A percentile compares a stretch with the other conserved stretches of the same genome.
Conservation (phyloP, 345 rosid genomes). For the Heritiera fomes region DNA sequence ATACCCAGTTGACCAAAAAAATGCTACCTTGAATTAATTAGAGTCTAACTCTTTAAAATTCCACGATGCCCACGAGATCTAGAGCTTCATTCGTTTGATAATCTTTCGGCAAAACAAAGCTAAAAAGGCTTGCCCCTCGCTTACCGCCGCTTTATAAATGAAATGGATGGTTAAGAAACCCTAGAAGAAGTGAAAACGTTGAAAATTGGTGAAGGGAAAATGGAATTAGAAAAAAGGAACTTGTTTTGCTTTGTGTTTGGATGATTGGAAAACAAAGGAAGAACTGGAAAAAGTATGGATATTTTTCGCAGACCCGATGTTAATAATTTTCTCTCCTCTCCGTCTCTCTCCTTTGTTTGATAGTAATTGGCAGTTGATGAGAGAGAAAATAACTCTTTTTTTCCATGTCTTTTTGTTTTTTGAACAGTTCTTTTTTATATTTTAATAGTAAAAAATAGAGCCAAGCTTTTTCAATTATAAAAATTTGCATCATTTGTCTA, state of each 20-base stretch:
- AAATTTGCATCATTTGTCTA: neutral
- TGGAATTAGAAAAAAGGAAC: neutral
- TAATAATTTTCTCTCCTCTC: neutral
- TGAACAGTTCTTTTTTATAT: too few species aligned
- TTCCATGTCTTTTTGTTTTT: neutral
- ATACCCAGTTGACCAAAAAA: slow-evolving; percentile 14
- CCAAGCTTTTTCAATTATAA: too few species aligned
- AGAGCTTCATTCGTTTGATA: neutral
- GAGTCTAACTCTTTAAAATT: slow-evolving; percentile 3
- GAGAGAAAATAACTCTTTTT: neutral
- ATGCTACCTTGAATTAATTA: slow-evolving; percentile 5
- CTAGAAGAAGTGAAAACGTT: neutral
- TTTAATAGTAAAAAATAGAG: too few species aligned
- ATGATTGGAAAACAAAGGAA: slow-evolving; percentile 11
- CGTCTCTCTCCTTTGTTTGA: neutral
- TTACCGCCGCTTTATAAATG: neutral
- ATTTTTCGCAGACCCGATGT: neutral
- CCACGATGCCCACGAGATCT: slow-evolving; percentile 8
- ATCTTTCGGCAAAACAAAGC: neutral
- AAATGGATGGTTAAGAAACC: slow-evolving; percentile 13
- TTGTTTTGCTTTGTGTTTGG: slow-evolving; percentile 11
- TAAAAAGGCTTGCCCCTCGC: neutral
- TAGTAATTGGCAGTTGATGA: neutral
- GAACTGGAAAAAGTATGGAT: neutral
- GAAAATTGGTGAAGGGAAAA: neutral